Evolutionary conservation across 106 monocot species (phyloP).

Genomic region (Vanilla planifolia): DNA sequence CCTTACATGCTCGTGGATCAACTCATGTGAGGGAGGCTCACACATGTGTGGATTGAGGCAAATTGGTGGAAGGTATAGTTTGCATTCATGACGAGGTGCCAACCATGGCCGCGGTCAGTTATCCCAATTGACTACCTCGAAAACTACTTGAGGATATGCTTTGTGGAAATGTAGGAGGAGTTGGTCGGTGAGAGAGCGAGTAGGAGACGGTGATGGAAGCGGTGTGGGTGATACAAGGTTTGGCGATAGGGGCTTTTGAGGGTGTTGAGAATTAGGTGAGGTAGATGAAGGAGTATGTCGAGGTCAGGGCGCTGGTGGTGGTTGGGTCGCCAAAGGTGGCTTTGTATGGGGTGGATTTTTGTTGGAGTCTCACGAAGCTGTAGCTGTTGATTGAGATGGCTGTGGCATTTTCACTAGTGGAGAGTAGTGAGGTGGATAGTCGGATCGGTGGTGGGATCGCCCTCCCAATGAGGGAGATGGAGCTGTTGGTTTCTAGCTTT

Average conservation of each 20-base stretch:
- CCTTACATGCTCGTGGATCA: constrained; percentile 15
- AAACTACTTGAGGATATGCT: constrained; percentile 27
- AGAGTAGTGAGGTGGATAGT: constrained; percentile 20
- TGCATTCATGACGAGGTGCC: constrained; percentile 24
- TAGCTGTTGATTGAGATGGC: constrained; percentile 28
- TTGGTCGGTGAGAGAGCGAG: background rate
- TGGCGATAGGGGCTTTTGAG: constrained; percentile 14
- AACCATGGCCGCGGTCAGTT: constrained; percentile 7
- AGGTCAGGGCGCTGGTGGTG: constrained; percentile 8
- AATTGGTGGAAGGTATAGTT: constrained; percentile 9
- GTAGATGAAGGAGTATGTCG: background rate
- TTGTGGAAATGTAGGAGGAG: constrained; percentile 12
- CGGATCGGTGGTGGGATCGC: constrained; percentile 32
- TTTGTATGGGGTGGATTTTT: constrained; percentile 26
- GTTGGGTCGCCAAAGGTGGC: constrained; percentile 24
- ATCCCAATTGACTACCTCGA: constrained; percentile 29
- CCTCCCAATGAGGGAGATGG: constrained; percentile 26
- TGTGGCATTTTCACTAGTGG: constrained; percentile 31
- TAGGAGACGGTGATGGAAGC: constrained; percentile 7
- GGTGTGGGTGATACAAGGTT: constrained; percentile 16
- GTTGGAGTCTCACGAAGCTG: constrained; percentile 21
- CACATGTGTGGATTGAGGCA: background rate
- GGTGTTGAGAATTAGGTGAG: constrained; percentile 1
- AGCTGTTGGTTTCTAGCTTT: constrained; percentile 13
- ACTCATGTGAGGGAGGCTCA: constrained; percentile 18